A percentile compares a stretch with the other conserved stretches of the same genome.
Evolutionary conservation across 2,329 filamentous ascomycete genomes (phyloP).

Genomic region (Mollisiaceae sp.): DNA sequence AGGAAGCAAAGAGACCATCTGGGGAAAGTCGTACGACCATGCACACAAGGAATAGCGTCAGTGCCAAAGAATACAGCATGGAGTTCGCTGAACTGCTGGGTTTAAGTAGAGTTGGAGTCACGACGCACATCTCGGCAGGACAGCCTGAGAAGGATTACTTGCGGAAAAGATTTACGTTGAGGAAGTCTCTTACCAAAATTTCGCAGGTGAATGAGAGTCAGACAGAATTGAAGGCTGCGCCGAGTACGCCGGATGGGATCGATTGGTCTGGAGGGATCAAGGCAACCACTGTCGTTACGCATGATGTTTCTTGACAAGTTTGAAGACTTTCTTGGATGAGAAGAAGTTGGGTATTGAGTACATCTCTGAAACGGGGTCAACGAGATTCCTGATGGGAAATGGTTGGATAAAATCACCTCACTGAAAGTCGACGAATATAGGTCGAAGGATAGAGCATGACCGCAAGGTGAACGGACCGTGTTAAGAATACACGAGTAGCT

Average conservation of each 20-base stretch:
- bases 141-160: slow-evolving; percentile 20
- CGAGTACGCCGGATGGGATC: not conserved
- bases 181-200: slow-evolving; percentile 9
- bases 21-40: slow-evolving; percentile 13
- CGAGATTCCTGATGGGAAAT: too few relatives aligned
- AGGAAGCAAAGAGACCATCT: slow-evolving; percentile 19
- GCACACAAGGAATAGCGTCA: slow-evolving; percentile 12
- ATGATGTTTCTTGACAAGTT: slow-evolving; percentile 10
- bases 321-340: not conserved
- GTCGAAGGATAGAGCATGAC: not conserved
- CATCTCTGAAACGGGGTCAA: too few relatives aligned
- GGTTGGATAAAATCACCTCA: not conserved
- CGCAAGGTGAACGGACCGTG: too few relatives aligned
- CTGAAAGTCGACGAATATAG: not conserved
- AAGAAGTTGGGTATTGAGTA: not conserved
- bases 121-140: slow-evolving; percentile 34
- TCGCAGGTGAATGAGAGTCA: slow-evolving; percentile 27
- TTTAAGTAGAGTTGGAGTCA: slow-evolving; percentile 32
- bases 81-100: slow-evolving; percentile 39
- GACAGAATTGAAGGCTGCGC: slow-evolving; percentile 26
- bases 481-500: too few relatives aligned
- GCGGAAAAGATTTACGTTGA: slow-evolving; percentile 18
- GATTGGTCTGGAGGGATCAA: slow-evolving; percentile 29
- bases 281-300: slow-evolving; percentile 27
- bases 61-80: slow-evolving; percentile 30